phyloP scores from a whole-genome alignment of 192 early-diverging fungal species.

The Jimgerdemannia flammicorona region DNA sequence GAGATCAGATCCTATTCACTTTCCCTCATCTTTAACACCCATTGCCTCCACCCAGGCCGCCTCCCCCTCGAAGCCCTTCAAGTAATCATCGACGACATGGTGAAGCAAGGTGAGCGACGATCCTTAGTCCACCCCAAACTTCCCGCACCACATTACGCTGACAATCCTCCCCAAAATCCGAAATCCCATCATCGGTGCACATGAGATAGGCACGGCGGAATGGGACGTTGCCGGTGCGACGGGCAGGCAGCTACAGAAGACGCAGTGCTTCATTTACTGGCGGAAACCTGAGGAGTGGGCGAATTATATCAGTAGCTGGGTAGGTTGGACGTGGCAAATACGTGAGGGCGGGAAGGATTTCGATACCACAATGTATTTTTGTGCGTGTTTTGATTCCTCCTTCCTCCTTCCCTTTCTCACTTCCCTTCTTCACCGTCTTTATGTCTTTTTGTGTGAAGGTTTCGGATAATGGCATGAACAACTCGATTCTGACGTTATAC shows the following conservation, averaged over 20 bases:
- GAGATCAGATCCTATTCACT: too few species aligned
- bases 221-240: conserved; percentile 44
- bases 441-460: conserved; percentile 34
- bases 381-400: neutral
- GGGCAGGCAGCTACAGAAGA: conserved; percentile 39
- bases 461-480: conserved; percentile 66
- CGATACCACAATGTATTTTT: neutral
- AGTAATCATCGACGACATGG: conserved; percentile 73
- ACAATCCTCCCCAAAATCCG: neutral
- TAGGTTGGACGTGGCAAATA: conserved; percentile 13
- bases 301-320: conserved; percentile 76
- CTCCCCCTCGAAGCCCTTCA: conserved; percentile 62
- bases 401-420: conserved; percentile 10
- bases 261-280: conserved; percentile 75
- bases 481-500: conserved; percentile 82
- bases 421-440: neutral
- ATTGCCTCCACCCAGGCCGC: conserved; percentile 31
- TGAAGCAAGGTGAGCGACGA: conserved; percentile 52
- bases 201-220: conserved; percentile 45
- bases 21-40: neutral
- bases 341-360: neutral
- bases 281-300: conserved; percentile 92
- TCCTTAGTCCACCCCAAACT: neutral
- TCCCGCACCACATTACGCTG: neutral
- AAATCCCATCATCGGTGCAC: neutral